phyloP scores from a whole-genome alignment of 2,329 filamentous ascomycete genomes.

The Blastomyces percursus region DNA sequence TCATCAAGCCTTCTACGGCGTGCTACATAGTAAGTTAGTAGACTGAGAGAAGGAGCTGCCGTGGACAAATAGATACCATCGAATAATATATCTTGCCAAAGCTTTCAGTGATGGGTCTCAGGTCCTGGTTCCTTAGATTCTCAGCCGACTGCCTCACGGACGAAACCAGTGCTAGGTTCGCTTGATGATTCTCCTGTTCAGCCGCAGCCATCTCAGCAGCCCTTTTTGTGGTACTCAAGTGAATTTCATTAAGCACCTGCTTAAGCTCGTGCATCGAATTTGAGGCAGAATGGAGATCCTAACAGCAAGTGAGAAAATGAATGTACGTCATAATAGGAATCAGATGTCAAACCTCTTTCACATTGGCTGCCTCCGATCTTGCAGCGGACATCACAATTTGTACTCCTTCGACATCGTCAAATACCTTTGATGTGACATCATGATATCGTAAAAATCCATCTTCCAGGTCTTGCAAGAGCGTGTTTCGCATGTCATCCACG shows the following conservation, averaged over 20 bases:
- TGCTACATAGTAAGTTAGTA: constrained; percentile 9
- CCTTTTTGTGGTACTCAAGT: constrained; percentile 20
- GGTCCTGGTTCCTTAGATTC: constrained; percentile 22
- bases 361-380: constrained; percentile 5
- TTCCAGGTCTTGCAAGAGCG: constrained; percentile 25
- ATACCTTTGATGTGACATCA: constrained; percentile 18
- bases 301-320: constrained; percentile 3
- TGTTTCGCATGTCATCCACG: constrained; percentile 23
- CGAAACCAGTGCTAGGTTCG: constrained; percentile 21
- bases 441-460: constrained; percentile 19
- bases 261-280: constrained; percentile 15
- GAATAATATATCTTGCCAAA: constrained; percentile 26
- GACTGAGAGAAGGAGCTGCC: neutral
- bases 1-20: constrained; percentile 15
- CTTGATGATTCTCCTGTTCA: constrained; percentile 21
- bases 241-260: neutral
- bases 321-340: neutral
- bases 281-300: constrained; percentile 19
- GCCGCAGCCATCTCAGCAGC: constrained; percentile 19
- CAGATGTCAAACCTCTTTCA: constrained; percentile 10
- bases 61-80: constrained; percentile 20
- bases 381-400: constrained; percentile 12
- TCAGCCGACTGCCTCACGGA: constrained; percentile 26
- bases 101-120: constrained; percentile 21
- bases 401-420: constrained; percentile 22